Evolutionary conservation across 306 rosid genomes (phyloP).

Genomic region (Citrullus amarus): DNA sequence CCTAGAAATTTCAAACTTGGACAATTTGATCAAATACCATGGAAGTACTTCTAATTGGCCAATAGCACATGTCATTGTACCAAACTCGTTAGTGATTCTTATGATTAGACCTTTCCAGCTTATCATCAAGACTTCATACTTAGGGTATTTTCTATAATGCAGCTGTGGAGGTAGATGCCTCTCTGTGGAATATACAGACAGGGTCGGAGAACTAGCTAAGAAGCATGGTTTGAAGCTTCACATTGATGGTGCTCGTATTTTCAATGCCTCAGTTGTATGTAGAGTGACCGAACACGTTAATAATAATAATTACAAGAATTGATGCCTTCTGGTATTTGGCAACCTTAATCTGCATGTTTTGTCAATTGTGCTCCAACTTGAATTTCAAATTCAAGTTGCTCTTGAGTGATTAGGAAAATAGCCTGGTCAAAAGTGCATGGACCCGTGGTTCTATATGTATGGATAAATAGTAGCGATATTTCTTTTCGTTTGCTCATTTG

Average conservation of each 20-base stretch:
- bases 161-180: conserved; percentile 89
- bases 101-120: not conserved
- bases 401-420: not conserved
- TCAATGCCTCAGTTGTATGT: conserved; percentile 78
- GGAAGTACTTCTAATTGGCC: not conserved
- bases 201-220: conserved; percentile 79
- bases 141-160: conserved; percentile 16
- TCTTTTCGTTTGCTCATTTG: not conserved
- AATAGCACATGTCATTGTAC: not conserved
- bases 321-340: not conserved
- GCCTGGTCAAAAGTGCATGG: not conserved
- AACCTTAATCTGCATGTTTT: not conserved
- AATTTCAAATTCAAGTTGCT: not conserved
- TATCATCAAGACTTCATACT: not conserved
- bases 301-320: not conserved
- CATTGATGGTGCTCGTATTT: conserved; percentile 91
- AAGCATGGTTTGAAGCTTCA: conserved; percentile 86
- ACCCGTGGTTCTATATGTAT: not conserved
- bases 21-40: not conserved
- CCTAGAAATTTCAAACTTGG: not conserved
- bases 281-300: not conserved
- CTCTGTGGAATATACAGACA: conserved; percentile 67
- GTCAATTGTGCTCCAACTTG: not conserved
- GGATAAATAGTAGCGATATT: not conserved
- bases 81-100: not conserved